Percentiles rank a stretch among this genome's conserved stretches.
Conservation (phyloP, 495 filamentous ascomycete genomes). For the Polyplosphaeria fusca region DNA sequence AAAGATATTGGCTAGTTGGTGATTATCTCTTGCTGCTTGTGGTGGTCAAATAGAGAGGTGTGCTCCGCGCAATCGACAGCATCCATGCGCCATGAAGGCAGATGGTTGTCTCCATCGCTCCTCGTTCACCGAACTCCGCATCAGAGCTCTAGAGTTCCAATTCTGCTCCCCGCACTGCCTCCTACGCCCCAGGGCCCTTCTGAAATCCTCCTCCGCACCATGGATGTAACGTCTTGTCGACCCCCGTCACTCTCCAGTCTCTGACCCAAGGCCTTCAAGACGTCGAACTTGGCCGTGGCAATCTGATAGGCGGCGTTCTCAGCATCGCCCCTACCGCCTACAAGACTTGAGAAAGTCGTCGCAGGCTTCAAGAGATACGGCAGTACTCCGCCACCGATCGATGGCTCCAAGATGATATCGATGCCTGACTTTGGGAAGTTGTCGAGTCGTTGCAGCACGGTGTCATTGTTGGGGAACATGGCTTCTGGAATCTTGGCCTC, state of each 20-base stretch:
- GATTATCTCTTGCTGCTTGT: no score
- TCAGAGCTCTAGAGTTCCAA: slow-evolving; percentile 31
- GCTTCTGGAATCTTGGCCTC: slow-evolving; percentile 35
- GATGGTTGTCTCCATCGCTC: no score
- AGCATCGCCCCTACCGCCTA: slow-evolving; percentile 56
- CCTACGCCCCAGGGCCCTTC: slow-evolving; percentile 30
- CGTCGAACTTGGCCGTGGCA: slow-evolving; percentile 58
- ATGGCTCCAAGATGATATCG: slow-evolving; percentile 22
- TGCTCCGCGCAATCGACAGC: no score
- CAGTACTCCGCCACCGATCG: slow-evolving; percentile 42
- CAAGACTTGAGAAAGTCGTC: slow-evolving; percentile 55
- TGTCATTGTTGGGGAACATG: slow-evolving; percentile 19
- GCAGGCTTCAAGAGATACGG: slow-evolving; percentile 61
- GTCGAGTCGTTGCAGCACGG: slow-evolving; percentile 17
- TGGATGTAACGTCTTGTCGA: slow-evolving; percentile 9
- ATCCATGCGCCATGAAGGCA: no score
- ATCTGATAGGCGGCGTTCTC: slow-evolving; percentile 60
- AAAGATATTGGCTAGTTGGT: no score
- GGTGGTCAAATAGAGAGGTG: no score
- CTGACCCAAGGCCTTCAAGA: slow-evolving; percentile 46
- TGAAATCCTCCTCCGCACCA: slow-evolving; percentile 21
- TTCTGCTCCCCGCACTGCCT: slow-evolving; percentile 18
- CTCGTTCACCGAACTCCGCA: no score
- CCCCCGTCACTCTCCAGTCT: slow-evolving; percentile 17
- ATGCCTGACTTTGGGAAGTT: slow-evolving; percentile 34